Evolutionary conservation across 116 monocot genomes (phyloP).

Genomic region (Zostera marina): DNA sequence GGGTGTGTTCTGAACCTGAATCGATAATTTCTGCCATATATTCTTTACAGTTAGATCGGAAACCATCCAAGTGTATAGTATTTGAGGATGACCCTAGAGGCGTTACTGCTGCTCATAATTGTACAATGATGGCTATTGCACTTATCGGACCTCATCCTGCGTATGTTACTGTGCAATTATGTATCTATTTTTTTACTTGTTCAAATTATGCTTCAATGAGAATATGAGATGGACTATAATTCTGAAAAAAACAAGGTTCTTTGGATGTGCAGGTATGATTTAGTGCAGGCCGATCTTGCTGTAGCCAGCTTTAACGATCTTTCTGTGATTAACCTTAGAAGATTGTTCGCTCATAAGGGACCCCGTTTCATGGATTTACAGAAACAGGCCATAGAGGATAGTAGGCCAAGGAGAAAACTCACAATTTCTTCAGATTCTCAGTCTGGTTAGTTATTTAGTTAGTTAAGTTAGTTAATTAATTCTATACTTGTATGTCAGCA

Average conservation of each 20-base stretch:
- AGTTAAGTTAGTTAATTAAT: no score
- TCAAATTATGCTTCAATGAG: not conserved
- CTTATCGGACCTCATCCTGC: constrained; percentile 85
- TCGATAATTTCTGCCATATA: not conserved
- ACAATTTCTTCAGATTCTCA: constrained; percentile 7
- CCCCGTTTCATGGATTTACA: constrained; percentile 73
- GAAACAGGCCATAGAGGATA: constrained; percentile 63
- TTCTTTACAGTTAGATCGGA: constrained; percentile 62
- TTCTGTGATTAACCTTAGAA: constrained; percentile 81
- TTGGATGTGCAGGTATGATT: constrained; percentile 48
- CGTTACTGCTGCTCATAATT: constrained; percentile 90
- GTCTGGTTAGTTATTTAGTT: not conserved
- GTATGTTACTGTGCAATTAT: constrained; percentile 21
- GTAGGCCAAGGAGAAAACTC: constrained; percentile 52
- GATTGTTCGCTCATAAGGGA: constrained; percentile 80
- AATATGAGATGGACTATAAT: not conserved
- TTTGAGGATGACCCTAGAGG: constrained; percentile 98
- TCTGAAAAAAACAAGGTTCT: not conserved
- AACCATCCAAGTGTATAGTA: constrained; percentile 86
- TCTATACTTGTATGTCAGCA: no score
- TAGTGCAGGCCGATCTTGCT: constrained; percentile 87
- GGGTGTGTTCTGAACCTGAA: not conserved
- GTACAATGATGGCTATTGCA: constrained; percentile 97
- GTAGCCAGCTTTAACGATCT: constrained; percentile 73
- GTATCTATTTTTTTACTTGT: not conserved